Conservation (phyloP, 768 basidiomycete species). For the Hypholoma sublateritium region DNA sequence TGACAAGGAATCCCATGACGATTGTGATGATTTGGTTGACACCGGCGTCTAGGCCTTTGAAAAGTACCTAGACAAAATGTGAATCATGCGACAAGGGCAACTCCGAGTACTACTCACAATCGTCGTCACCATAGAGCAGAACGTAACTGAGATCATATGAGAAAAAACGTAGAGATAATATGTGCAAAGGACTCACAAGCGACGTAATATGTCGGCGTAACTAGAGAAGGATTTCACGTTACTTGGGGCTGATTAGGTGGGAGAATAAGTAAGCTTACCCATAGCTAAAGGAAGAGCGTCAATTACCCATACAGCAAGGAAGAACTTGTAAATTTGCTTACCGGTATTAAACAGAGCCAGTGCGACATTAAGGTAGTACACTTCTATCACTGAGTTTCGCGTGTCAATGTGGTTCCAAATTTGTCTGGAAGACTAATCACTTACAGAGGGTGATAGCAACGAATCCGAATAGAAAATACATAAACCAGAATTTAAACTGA, state of each 20-base stretch:
- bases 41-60: slow-evolving; percentile 83
- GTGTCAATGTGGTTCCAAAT: slow-evolving; percentile 12
- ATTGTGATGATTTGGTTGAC: slow-evolving; percentile 83
- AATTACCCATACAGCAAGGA: slow-evolving; percentile 10
- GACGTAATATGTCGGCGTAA: slow-evolving; percentile 88
- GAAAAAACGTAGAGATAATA: background rate
- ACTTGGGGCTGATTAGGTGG: slow-evolving; percentile 2
- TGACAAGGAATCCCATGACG: slow-evolving; percentile 89
- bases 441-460: slow-evolving; percentile 78
- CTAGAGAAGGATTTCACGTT: slow-evolving; percentile 35
- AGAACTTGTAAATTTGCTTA: slow-evolving; percentile 27
- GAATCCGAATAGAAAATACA: slow-evolving; percentile 84
- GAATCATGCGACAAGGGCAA: background rate
- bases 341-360: slow-evolving; percentile 94
- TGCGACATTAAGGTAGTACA: slow-evolving; percentile 94
- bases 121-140: slow-evolving; percentile 82
- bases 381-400: slow-evolving; percentile 68
- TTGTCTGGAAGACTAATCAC: slow-evolving; percentile 30
- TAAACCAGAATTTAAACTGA: slow-evolving; percentile 93
- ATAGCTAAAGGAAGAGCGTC: slow-evolving; percentile 46
- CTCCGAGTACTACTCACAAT: slow-evolving; percentile 47
- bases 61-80: slow-evolving; percentile 59
- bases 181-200: slow-evolving; percentile 51
- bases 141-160: slow-evolving; percentile 57
- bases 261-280: slow-evolving; percentile 40